These are phyloP conservation scores for Phalaenopsis aphrodite DNA, from an alignment of 106 monocot species.

Conservation along the genomic window DNA sequence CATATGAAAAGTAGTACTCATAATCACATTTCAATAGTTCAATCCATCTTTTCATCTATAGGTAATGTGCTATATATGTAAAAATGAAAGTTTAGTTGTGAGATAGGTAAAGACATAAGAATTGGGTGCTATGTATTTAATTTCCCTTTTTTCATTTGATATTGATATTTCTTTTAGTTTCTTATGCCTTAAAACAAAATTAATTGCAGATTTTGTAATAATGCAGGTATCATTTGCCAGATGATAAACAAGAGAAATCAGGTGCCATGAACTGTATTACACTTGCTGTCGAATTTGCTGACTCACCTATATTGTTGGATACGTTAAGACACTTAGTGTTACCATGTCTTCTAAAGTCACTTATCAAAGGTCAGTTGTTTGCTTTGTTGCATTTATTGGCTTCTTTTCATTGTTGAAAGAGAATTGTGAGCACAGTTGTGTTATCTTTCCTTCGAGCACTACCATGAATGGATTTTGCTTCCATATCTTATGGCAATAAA, in stretches of 20 bases:
- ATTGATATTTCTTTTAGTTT: not conserved
- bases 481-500: not conserved
- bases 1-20: no score
- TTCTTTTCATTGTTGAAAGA: not conserved
- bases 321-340: constrained; percentile 39
- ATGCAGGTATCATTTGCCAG: constrained; percentile 31
- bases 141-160: not conserved
- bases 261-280: constrained; percentile 30
- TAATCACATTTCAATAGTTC: no score
- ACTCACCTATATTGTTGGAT: constrained; percentile 24
- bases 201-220: not conserved
- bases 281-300: constrained; percentile 20
- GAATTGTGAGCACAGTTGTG: not conserved
- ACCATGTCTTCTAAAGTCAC: constrained; percentile 41
- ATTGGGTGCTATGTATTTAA: no score
- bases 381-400: not conserved
- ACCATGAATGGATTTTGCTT: not conserved
- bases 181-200: not conserved
- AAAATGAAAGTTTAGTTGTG: no score
- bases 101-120: no score
- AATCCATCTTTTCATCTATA: no score
- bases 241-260: constrained; percentile 13
- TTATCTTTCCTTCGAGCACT: not conserved
- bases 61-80: no score
- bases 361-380: constrained; percentile 43